phyloP scores from a whole-genome alignment of 352 stramenopile species.

The Pythium aristosporum region DNA sequence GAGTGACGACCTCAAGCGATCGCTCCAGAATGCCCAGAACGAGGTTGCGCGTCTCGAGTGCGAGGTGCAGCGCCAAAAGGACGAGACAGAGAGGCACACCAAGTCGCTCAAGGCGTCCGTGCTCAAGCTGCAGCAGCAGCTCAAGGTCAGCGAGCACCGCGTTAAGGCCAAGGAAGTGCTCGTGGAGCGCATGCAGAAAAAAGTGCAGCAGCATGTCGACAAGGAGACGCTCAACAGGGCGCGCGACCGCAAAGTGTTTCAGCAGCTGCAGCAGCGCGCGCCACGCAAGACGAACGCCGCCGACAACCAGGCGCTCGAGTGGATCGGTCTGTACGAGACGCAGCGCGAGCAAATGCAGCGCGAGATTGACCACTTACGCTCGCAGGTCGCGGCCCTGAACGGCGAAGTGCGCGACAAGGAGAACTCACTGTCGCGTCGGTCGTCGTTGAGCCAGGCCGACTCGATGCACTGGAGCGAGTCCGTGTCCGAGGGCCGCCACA shows the following conservation, averaged over 20 bases:
- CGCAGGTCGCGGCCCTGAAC: constrained; percentile 59
- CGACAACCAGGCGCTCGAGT: constrained; percentile 68
- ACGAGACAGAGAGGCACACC: constrained; percentile 42
- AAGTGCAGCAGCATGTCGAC: constrained; percentile 76
- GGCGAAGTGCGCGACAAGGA: constrained; percentile 79
- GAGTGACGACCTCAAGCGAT: constrained; percentile 36
- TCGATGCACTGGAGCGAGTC: constrained; percentile 15
- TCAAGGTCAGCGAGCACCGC: constrained; percentile 85
- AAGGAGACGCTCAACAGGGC: constrained; percentile 65
- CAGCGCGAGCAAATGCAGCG: constrained; percentile 73
- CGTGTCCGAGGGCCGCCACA: constrained; percentile 1
- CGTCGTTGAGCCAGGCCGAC: constrained; percentile 1
- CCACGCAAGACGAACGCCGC: constrained; percentile 48
- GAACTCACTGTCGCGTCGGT: constrained; percentile 53
- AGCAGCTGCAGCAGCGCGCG: constrained; percentile 65
- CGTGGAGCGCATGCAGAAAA: constrained; percentile 78
- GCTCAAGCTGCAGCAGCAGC: constrained; percentile 73
- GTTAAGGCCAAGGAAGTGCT: constrained; percentile 86
- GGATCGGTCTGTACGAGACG: constrained; percentile 67
- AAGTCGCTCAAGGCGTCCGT: constrained; percentile 67
- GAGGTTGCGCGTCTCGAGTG: constrained; percentile 58
- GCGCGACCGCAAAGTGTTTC: constrained; percentile 58
- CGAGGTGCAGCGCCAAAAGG: constrained; percentile 45
- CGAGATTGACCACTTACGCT: constrained; percentile 66
- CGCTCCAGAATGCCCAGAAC: constrained; percentile 48